These are phyloP conservation scores for Colletotrichum sp. DNA, from an alignment of 2,329 filamentous ascomycete genomes.

Conservation along the genomic window DNA sequence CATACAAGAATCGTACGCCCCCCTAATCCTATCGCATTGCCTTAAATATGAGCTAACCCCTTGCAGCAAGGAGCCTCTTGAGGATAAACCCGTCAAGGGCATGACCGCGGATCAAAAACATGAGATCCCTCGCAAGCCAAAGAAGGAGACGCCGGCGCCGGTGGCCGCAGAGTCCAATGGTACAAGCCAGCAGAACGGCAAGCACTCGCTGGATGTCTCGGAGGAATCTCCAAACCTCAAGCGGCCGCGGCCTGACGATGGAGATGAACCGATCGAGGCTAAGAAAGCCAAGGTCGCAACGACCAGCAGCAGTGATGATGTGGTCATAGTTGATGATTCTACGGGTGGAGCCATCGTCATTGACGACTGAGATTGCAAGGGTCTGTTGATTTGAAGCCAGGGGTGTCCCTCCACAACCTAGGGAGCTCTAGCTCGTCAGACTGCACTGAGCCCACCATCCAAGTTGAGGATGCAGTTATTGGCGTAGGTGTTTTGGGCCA, in stretches of 20 bases:
- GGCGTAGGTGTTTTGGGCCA: constrained; percentile 79
- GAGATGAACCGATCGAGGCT: constrained; percentile 34
- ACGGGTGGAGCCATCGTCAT: constrained; percentile 70
- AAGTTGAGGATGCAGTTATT: constrained; percentile 88
- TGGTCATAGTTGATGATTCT: constrained; percentile 33
- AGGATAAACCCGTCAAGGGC: constrained; percentile 60
- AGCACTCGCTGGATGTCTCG: constrained; percentile 40
- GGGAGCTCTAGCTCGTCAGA: constrained; percentile 37
- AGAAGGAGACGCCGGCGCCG: constrained; percentile 35
- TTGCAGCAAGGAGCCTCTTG: constrained; percentile 41
- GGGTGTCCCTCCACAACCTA: not conserved
- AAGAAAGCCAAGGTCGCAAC: constrained; percentile 55
- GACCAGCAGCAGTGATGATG: constrained; percentile 43
- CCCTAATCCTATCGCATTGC: not conserved
- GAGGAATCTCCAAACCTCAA: constrained; percentile 43
- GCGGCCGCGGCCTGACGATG: constrained; percentile 48
- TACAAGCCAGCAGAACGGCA: constrained; percentile 45
- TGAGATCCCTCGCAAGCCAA: constrained; percentile 59
- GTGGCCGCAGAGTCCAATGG: constrained; percentile 36
- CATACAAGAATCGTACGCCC: constrained; percentile 64
- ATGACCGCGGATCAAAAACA: constrained; percentile 44
- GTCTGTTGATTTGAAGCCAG: not conserved
- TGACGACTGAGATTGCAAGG: constrained; percentile 51
- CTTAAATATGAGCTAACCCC: constrained; percentile 27
- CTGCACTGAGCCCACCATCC: constrained; percentile 81